Percentiles rank a stretch among this genome's conserved stretches.
These are phyloP conservation scores for Taiozyma sp. DNA, from an alignment of 1,139 yeast species.

Conservation along the genomic window DNA sequence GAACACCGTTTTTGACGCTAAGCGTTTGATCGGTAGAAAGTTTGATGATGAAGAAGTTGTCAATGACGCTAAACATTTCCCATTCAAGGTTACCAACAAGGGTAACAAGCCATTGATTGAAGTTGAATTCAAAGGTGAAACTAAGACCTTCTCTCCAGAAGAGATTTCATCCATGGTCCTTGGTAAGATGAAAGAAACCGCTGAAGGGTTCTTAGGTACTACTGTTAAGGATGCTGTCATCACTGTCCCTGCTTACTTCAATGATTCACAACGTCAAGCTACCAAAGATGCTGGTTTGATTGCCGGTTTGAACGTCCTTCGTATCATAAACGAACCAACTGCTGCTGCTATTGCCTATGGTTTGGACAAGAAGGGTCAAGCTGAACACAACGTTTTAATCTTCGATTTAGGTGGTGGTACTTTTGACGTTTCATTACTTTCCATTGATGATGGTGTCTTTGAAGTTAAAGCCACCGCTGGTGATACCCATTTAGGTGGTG, in stretches of 20 bases:
- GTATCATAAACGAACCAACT: constrained; percentile 97
- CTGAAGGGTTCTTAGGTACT: constrained; percentile 58
- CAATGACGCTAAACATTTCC: constrained; percentile 56
- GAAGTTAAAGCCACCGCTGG: constrained; percentile 98
- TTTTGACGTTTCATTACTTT: constrained; percentile 89
- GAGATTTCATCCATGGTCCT: constrained; percentile 65
- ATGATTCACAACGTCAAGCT: constrained; percentile 98
- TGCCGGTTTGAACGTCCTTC: constrained; percentile 90
- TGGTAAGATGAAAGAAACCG: constrained; percentile 61
- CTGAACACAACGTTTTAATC: constrained; percentile 82
- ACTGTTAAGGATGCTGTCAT: constrained; percentile 69
- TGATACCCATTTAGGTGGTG: constrained; percentile 99
- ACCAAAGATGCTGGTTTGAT: constrained; percentile 97
- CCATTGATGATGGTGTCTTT: constrained; percentile 93
- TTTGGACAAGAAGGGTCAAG: constrained; percentile 75
- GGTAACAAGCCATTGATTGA: constrained; percentile 56
- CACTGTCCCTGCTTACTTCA: constrained; percentile 93
- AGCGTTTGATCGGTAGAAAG: constrained; percentile 64
- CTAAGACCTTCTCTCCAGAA: constrained; percentile 59
- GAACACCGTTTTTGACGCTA: constrained; percentile 64
- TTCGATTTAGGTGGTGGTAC: constrained; percentile 99
- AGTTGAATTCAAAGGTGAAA: constrained; percentile 63
- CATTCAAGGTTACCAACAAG: constrained; percentile 51
- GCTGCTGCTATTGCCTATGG: constrained; percentile 99
- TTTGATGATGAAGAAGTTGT: constrained; percentile 52